A percentile compares a stretch with the other conserved stretches of the same genome.
Evolutionary conservation across 768 basidiomycete genomes (phyloP).

Genomic region (Tephrocybe sp.): DNA sequence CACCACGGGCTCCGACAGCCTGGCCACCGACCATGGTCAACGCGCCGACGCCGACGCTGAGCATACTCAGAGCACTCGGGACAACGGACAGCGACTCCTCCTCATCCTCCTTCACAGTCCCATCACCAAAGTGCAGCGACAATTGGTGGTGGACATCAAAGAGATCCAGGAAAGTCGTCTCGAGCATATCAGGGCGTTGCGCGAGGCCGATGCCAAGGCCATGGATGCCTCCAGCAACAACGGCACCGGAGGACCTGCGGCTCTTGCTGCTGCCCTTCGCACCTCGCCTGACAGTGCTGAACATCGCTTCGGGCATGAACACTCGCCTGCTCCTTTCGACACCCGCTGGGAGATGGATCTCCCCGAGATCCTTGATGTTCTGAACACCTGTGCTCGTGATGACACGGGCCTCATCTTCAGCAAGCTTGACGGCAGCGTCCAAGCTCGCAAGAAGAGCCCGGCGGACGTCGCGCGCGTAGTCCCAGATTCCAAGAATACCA

Average conservation of each 20-base stretch:
- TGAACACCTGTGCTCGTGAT: conserved; percentile 66
- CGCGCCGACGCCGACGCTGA: conserved; percentile 80
- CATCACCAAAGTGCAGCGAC: conserved; percentile 65
- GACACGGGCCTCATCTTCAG: conserved; percentile 81
- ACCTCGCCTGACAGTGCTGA: conserved; percentile 54
- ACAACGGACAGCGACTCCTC: conserved; percentile 35
- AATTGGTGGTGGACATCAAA: conserved; percentile 86
- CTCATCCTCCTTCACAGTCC: conserved; percentile 28
- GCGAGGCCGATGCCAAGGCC: conserved; percentile 85
- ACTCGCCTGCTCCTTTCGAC: conserved; percentile 81
- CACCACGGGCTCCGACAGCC: conserved; percentile 67
- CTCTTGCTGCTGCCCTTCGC: conserved; percentile 40
- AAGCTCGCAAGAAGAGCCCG: conserved; percentile 74
- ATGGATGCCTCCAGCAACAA: conserved; percentile 76
- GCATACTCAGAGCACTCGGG: conserved; percentile 66
- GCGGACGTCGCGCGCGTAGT: conserved; percentile 82
- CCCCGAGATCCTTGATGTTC: conserved; percentile 66
- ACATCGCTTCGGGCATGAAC: conserved; percentile 99
- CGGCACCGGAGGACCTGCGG: conserved; percentile 41
- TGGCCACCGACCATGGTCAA: conserved; percentile 89
- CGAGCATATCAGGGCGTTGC: conserved; percentile 72
- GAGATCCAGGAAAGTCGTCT: conserved; percentile 80
- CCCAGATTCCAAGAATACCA: conserved; percentile 80
- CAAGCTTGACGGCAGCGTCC: conserved; percentile 74
- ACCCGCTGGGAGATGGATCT: conserved; percentile 74